Conservation (phyloP, 2,329 filamentous ascomycete genomes). For the Alternaria novae-zelandiae region DNA sequence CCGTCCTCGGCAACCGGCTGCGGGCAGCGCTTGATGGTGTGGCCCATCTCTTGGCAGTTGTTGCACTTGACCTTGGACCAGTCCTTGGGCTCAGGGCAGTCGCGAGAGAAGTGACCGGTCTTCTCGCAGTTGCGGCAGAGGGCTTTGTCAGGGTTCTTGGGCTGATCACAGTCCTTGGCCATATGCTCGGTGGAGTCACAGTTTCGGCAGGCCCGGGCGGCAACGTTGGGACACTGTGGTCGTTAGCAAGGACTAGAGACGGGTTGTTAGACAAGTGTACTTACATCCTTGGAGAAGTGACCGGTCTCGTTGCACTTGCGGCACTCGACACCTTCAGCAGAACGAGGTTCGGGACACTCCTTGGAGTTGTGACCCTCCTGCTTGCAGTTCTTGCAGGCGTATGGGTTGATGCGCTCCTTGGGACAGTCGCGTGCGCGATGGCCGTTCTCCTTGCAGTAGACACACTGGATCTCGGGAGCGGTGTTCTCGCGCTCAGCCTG, state of each 20-base stretch:
- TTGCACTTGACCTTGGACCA: conserved; percentile 56
- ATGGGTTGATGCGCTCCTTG: conserved; percentile 63
- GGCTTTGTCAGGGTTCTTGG: conserved; percentile 47
- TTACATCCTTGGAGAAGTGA: conserved; percentile 45
- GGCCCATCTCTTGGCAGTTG: conserved; percentile 53
- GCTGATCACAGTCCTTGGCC: conserved; percentile 46
- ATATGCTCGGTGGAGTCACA: conserved; percentile 47
- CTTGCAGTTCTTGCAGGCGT: conserved; percentile 74
- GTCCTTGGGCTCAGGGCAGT: conserved; percentile 65
- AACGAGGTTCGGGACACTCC: conserved; percentile 54
- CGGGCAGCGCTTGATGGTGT: conserved; percentile 47
- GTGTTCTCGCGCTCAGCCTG: conserved; percentile 55
- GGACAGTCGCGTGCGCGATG: conserved; percentile 73
- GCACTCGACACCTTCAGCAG: conserved; percentile 67
- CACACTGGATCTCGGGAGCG: conserved; percentile 62
- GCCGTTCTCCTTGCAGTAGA: conserved; percentile 68
- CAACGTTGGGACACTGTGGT: conserved; percentile 40
- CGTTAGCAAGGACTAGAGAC: conserved; percentile 18
- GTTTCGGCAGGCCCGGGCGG: conserved; percentile 44
- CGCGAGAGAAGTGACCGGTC: conserved; percentile 64
- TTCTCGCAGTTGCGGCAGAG: conserved; percentile 69
- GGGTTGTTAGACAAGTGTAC: neutral
- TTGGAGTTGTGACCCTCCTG: conserved; percentile 47
- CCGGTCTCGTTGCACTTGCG: conserved; percentile 66
- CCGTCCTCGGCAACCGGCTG: conserved; percentile 27